A percentile compares a stretch with the other conserved stretches of the same genome.
These are phyloP conservation scores for Hygrophoropsis aurantiaca DNA, from an alignment of 768 basidiomycete genomes.

Conservation along the genomic window DNA sequence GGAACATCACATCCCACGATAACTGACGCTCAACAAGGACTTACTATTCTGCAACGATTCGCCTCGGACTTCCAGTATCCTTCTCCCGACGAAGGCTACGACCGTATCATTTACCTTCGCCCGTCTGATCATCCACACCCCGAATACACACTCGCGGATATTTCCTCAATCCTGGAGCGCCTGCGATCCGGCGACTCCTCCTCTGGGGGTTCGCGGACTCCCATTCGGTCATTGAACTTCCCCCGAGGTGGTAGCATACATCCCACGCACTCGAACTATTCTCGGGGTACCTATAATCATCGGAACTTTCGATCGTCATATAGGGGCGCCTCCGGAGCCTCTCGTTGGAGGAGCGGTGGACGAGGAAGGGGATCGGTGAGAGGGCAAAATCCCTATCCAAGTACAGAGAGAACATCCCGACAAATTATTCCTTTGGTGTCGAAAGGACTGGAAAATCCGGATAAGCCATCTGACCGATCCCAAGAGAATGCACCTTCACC, in stretches of 20 bases:
- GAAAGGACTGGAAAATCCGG: slow-evolving; percentile 15
- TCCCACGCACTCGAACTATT: slow-evolving; percentile 18
- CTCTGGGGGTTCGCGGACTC: slow-evolving; percentile 7
- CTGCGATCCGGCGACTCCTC: slow-evolving; percentile 33
- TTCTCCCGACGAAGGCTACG: slow-evolving; percentile 58
- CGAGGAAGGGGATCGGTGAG: slow-evolving; percentile 13
- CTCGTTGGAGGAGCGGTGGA: background rate
- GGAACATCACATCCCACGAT: slow-evolving; percentile 80
- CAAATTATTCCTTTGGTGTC: slow-evolving; percentile 4
- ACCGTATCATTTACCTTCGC: slow-evolving; percentile 48
- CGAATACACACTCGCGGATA: slow-evolving; percentile 50
- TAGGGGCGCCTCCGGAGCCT: background rate
- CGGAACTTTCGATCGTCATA: slow-evolving; percentile 8
- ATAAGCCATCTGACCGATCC: slow-evolving; percentile 12
- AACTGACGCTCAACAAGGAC: slow-evolving; percentile 53
- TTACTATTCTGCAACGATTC: slow-evolving; percentile 66
- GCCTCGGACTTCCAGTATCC: slow-evolving; percentile 60
- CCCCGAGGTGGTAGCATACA: slow-evolving; percentile 8
- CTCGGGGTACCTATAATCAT: slow-evolving; percentile 13
- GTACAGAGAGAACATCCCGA: slow-evolving; percentile 14
- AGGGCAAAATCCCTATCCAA: slow-evolving; percentile 15
- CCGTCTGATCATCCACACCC: slow-evolving; percentile 38
- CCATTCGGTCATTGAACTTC: slow-evolving; percentile 8
- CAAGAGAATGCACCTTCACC: slow-evolving; percentile 11
- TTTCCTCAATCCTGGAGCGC: slow-evolving; percentile 51